Base-by-base conservation (phyloP, 805 yeast genomes). In the Kuraishia borneana region DNA sequence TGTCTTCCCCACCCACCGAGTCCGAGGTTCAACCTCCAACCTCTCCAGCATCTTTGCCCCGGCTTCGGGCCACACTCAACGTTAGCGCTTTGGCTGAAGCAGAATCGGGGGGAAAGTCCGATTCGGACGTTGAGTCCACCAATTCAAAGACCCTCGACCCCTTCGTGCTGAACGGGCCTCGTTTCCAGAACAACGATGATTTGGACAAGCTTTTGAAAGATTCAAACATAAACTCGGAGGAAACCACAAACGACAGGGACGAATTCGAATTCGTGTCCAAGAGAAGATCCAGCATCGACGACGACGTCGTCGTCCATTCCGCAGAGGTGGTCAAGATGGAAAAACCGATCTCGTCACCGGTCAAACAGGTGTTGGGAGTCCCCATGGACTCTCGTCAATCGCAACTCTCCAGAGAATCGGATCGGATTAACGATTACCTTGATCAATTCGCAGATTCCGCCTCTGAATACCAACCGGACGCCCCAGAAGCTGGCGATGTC, bases 21-120 rank as follows among this genome's bases (percentile, higher is more conserved):
- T 21, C 23, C 23, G 23, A 10, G 23, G 23, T 10, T 21, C 23
- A 21, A 21, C 13, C 8, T 12, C 28, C 28, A 12, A 25, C 28
- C 6, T 25, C 28, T 5, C 35, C 35, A 16, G 35, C 31, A 6
- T 17, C 19, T 6, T 14, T 28, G 19, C 58, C 58, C 18, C 48
- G 58, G 18, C 44, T 42, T 27, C 39, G 45, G 27, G 57, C 48
- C 6, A 51, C 55, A 2, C 31, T 47, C 21, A 45, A 53, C 34
- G 55, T 53, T 26, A 49, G 48, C 35, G 54, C 48, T 1, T 34
- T 53, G 26, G 42, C 48, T 19, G 32, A 14, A 17, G 32, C n/a
- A 19, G 18, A 19, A 14, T 13, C n/a, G 8, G 21, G 13, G 18
- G 14, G n/a, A 14, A 9, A 13, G 25, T n/a, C n/a, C n/a, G 25